Evolutionary conservation across 345 rosid species (phyloP).

Genomic region (Anacardium occidentale): DNA sequence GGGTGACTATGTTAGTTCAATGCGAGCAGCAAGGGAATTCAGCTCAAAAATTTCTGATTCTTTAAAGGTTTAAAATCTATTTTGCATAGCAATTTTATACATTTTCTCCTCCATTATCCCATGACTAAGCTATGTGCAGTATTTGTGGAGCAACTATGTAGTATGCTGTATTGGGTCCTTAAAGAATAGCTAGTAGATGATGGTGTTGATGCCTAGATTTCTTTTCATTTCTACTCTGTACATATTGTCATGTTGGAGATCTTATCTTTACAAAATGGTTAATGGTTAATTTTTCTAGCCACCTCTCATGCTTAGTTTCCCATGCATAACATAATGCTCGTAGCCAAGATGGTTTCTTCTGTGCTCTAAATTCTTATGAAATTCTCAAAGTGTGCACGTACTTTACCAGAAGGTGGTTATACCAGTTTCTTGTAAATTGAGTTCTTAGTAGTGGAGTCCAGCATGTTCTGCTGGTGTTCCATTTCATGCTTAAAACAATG

Average conservation of each 20-base stretch:
- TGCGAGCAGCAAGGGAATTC: conserved; percentile 87
- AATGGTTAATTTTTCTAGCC: no score
- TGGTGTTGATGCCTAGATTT: background rate
- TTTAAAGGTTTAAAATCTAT: conserved; percentile 54
- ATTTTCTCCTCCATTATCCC: conserved; percentile 6
- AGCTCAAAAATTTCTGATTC: conserved; percentile 69
- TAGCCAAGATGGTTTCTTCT: no score
- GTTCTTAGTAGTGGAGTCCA: background rate
- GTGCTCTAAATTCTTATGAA: background rate
- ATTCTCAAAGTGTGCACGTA: background rate
- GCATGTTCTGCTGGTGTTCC: background rate
- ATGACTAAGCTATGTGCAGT: background rate
- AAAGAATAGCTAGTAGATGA: no score
- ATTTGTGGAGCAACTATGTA: no score
- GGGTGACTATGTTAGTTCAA: conserved; percentile 80
- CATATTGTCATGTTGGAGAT: no score
- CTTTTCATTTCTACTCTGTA: background rate
- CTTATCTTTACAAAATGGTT: no score
- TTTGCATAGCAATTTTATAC: background rate
- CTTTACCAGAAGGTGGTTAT: background rate
- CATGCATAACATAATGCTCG: no score
- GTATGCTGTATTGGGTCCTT: no score
- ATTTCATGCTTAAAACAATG: background rate
- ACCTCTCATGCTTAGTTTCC: no score
- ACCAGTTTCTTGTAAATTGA: background rate